phyloP scores from a whole-genome alignment of 768 basidiomycete species.

The Auriscalpium orientale region DNA sequence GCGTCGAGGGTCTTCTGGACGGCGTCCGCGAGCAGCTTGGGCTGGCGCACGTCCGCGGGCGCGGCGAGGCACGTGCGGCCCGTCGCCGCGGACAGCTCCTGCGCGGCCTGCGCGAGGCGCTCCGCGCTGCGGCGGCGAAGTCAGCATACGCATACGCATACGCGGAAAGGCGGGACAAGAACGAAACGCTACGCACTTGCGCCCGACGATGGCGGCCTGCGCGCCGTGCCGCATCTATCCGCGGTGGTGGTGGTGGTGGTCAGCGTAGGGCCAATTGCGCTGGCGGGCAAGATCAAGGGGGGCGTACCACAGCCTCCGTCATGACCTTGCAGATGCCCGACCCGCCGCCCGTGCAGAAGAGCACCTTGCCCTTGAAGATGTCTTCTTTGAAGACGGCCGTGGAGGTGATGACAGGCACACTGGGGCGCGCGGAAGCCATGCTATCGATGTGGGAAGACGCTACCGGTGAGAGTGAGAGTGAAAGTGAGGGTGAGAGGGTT shows the following conservation, averaged over 20 bases:
- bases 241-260: too few relatives aligned
- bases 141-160: constrained; percentile 1
- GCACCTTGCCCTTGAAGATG: constrained; percentile 85
- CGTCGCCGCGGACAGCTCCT: constrained; percentile 62
- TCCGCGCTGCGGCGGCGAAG: constrained; percentile 61
- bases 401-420: constrained; percentile 44
- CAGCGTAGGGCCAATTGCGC: too few relatives aligned
- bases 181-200: constrained; percentile 52
- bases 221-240: constrained; percentile 78
- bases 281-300: not conserved
- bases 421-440: constrained; percentile 36
- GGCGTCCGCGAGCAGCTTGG: constrained; percentile 58
- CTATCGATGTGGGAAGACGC: not conserved
- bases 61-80: constrained; percentile 64
- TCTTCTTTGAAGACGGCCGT: constrained; percentile 64
- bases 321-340: constrained; percentile 90
- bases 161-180: not conserved
- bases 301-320: constrained; percentile 72
- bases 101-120: constrained; percentile 59
- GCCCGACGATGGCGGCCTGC: constrained; percentile 72
- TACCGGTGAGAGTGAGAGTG: not conserved
- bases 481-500: constrained; percentile 4
- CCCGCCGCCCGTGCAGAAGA: constrained; percentile 87
- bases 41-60: constrained; percentile 79
- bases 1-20: constrained; percentile 65